Evolutionary conservation across 2,329 filamentous ascomycete species (phyloP).

Genomic region (Periglandula ipomoeae): DNA sequence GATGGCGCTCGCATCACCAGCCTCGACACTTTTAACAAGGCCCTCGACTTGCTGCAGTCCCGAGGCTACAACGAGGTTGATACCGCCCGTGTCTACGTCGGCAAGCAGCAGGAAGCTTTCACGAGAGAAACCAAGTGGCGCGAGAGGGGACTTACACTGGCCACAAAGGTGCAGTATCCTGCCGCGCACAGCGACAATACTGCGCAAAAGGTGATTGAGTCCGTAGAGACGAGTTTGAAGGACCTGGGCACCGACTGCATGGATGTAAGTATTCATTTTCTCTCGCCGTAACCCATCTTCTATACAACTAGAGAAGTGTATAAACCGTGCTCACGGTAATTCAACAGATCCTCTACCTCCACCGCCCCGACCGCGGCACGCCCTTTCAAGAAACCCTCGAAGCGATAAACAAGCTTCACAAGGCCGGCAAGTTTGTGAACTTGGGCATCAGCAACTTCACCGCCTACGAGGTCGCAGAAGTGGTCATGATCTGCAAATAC

Average conservation of each 20-base stretch:
- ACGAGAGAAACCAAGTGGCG: constrained; percentile 69
- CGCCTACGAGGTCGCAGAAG: constrained; percentile 79
- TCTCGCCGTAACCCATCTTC: no score
- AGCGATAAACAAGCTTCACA: constrained; percentile 72
- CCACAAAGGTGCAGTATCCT: constrained; percentile 69
- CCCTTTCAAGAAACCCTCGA: constrained; percentile 74
- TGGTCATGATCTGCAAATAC: constrained; percentile 69
- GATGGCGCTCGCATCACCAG: constrained; percentile 63
- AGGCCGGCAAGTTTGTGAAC: constrained; percentile 74
- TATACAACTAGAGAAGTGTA: no score
- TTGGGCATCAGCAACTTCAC: constrained; percentile 80
- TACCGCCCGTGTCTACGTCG: constrained; percentile 68
- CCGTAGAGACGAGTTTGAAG: constrained; percentile 57
- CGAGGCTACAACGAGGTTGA: constrained; percentile 79
- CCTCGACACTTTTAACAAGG: constrained; percentile 56
- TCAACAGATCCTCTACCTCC: constrained; percentile 32
- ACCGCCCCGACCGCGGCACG: constrained; percentile 45
- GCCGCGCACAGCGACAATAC: constrained; percentile 20
- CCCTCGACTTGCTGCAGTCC: constrained; percentile 66
- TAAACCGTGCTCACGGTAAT: no score
- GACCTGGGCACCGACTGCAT: constrained; percentile 66
- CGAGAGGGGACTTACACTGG: constrained; percentile 65
- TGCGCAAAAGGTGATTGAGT: constrained; percentile 52
- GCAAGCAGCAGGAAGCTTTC: constrained; percentile 67
- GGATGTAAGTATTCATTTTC: constrained; percentile 46